Base-by-base conservation (phyloP, 306 rosid species). In the Dryas drummondii region DNA sequence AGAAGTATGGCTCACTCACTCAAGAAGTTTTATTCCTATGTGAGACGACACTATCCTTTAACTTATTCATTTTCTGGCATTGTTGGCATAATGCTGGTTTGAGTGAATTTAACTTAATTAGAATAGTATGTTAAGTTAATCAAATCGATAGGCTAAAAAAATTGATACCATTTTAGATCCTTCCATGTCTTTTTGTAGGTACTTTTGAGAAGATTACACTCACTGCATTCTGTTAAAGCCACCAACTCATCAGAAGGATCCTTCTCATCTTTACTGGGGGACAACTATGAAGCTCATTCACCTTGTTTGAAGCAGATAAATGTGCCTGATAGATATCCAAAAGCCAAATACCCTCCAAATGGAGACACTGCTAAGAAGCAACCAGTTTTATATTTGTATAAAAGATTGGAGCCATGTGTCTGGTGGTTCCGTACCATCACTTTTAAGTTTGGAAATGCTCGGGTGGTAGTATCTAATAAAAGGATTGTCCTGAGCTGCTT, bases 351-450 rank as follows among this genome's bases (percentile, higher is more conserved):
- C 46, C 69, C 51, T 45, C 53, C 77, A 79, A 77, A 84, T 26
- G 69, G 68, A 61, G 79, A 54, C 52, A 60, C 44, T 71, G 73
- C 27, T 40, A 72, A 83, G 58, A 83, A 86, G 60, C 84, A 73
- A 72, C 73, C 79, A 49, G 78, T 86, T 72, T 75, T 85, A 60
- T 87, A 74, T 60, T 72, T 87, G 44, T 84, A 89, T 19, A 79
- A 91, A 81, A 86, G 81, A 72, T 59, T 87, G 60, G 89, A 81
- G 60, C 79, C 97, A 11, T 85, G 83, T 61, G 73, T 85, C 72
- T 94, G 94, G 91, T 89, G 91, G 82, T 87, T 86, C 77, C 91
- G 79, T 63, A 32, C 86, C 37, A 50, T 91, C 76, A 84, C 85
- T 76, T 82, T 88, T 81, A 94, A 91, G 88, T 74, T 91, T 67